phyloP scores from a whole-genome alignment of 371 early-diverging fungal species.

The Circinella minor region DNA sequence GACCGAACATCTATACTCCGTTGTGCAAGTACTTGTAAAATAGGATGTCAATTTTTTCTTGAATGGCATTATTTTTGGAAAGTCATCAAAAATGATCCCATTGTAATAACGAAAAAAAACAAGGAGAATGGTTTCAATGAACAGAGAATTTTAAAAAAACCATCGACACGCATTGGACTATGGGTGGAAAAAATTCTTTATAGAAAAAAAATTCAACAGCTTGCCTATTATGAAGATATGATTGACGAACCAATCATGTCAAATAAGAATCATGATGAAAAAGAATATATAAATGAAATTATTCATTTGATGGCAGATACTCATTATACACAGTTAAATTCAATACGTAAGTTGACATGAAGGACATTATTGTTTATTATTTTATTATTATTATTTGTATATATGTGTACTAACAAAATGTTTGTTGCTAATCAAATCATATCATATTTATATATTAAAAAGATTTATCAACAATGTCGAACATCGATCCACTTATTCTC shows the following conservation, averaged over 20 bases:
- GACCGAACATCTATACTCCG: not conserved
- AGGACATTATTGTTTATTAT: too few relatives aligned
- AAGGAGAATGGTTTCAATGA: not conserved
- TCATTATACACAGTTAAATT: not conserved
- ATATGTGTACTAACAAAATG: not conserved
- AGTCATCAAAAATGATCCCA: not conserved
- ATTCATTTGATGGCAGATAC: not conserved
- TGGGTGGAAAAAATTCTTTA: not conserved
- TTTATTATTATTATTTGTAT: too few relatives aligned
- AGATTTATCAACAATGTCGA: not conserved
- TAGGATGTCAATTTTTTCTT: not conserved
- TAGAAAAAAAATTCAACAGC: not conserved
- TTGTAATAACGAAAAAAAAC: not conserved
- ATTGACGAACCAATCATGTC: too few relatives aligned
- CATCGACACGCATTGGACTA: too few relatives aligned
- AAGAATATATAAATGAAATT: not conserved
- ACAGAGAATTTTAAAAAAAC: too few relatives aligned
- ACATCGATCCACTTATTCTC: not conserved
- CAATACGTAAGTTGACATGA: not conserved
- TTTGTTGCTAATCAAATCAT: too few relatives aligned
- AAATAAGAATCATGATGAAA: too few relatives aligned
- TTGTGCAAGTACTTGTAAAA: not conserved
- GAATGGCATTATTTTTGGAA: not conserved
- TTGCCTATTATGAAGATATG: not conserved
- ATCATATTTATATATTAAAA: not conserved